A percentile compares a stretch with the other conserved stretches of the same genome.
Conservation (phyloP, 1,139 yeast species). For the Geotrichum reessii region DNA sequence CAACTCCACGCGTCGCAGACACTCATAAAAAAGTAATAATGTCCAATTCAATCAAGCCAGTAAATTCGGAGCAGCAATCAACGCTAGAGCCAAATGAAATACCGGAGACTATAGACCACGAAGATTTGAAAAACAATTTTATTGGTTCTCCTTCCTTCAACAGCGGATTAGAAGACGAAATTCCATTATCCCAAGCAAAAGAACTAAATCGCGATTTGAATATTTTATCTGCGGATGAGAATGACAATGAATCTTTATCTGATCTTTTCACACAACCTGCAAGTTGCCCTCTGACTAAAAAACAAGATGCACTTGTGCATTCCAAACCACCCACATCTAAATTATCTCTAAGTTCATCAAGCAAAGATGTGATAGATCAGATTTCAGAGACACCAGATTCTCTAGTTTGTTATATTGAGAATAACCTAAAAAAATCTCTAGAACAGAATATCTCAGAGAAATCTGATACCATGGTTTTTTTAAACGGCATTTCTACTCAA, state of each 20-base stretch:
- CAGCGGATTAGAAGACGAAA: background rate
- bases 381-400: background rate
- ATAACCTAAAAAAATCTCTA: background rate
- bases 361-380: background rate
- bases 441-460: background rate
- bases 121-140: background rate
- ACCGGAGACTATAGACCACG: background rate
- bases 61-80: background rate
- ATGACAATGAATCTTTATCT: background rate
- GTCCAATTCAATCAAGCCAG: background rate
- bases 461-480: background rate
- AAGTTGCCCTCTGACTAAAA: background rate
- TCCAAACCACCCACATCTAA: background rate
- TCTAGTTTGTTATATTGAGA: background rate
- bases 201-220: background rate
- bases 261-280: background rate
- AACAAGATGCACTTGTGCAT: background rate
- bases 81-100: background rate
- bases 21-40: background rate
- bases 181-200: background rate
- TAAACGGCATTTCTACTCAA: background rate
- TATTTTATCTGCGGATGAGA: background rate
- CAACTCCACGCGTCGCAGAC: background rate
- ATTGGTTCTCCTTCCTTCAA: background rate
- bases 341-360: background rate